Percentiles rank a stretch among this genome's conserved stretches.
Evolutionary conservation across 1,139 yeast genomes (phyloP).

Genomic region (Kurtzmaniella quercitrusa): DNA sequence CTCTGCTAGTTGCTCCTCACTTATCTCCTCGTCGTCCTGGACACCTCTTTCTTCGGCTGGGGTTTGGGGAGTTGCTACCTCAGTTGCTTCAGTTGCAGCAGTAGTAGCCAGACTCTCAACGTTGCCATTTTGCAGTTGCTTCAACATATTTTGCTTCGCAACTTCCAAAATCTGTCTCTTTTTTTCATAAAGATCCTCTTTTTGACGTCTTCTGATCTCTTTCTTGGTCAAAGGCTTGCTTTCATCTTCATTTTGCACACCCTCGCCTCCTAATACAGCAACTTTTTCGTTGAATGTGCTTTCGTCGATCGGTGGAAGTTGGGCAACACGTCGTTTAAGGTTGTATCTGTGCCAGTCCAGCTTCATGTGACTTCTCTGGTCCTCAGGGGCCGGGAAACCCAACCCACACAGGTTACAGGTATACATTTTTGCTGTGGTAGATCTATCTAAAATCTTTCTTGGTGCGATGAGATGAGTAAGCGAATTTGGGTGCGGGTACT

Average conservation of each 20-base stretch:
- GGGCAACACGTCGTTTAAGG: constrained; percentile 57
- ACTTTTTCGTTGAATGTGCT: constrained; percentile 45
- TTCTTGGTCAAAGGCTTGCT: constrained; percentile 49
- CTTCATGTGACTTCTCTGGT: constrained; percentile 48
- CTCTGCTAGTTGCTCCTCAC: constrained; percentile 46
- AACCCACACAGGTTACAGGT: constrained; percentile 46
- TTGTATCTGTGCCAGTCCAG: constrained; percentile 77
- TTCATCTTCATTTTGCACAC: constrained; percentile 13
- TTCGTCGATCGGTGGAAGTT: constrained; percentile 53
- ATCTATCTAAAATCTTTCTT: constrained; percentile 1
- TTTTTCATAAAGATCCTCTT: constrained; percentile 59
- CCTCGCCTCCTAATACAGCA: constrained; percentile 22
- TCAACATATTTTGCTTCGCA: constrained; percentile 54
- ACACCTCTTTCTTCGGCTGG: constrained; percentile 9
- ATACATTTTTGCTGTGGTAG: constrained; percentile 13
- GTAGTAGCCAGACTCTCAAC: constrained; percentile 8
- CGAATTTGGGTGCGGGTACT: constrained; percentile 3
- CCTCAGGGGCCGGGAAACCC: constrained; percentile 35
- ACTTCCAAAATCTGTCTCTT: constrained; percentile 57
- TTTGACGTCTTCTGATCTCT: constrained; percentile 60
- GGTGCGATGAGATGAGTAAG: constrained; percentile 13
- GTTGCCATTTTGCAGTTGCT: constrained; percentile 10
- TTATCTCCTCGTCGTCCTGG: constrained; percentile 19
- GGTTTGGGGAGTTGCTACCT: constrained; percentile 10
- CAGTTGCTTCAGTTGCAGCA: constrained; percentile 9